Base-by-base conservation (phyloP, 108 stramenopile genomes). In the Nannochloropsis salina region DNA sequence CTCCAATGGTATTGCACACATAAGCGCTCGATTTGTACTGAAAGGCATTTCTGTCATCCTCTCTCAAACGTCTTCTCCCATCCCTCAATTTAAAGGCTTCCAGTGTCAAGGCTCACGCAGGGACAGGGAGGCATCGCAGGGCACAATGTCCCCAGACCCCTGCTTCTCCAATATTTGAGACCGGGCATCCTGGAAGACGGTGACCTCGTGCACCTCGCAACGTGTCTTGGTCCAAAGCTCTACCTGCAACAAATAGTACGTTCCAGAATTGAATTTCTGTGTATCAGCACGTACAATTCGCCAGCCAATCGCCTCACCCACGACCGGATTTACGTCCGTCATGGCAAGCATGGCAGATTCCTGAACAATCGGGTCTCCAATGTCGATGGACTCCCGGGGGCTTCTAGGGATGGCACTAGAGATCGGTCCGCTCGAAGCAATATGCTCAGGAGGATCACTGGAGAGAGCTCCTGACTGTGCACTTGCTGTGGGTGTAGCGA, bases 301-400 rank as follows among this genome's bases (percentile, higher is more conserved):
- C 61, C 61, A 74, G n/a, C 61, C 61, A 3, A 74, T 74, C 61
- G 61, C 61, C 61, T 74, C n/a, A n/a, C 61, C 61, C n/a, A n/a
- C 61, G 20, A 74, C 61, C 61, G 61, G 61, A n/a, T 74, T 74
- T n/a, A 74, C 61, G 61, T 6, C 61, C 61, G n/a, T n/a, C 61
- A 74, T 74, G 15, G 8, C 4, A n/a, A 74, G 61, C 8, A n/a
- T n/a, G 6, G 61, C 61, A n/a, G 61, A 15, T 74, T 74, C n/a
- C 61, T n/a, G 6, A 15, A 74, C 61, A 4, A 74, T 74, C 20
- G 2, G 4, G 8, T 74, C 61, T n/a, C n/a, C n/a, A n/a, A 8
- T 74, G 15, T 74, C 61, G 61, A 74, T n/a, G 20, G 61, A n/a
- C 6, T 74, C 20, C 61, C 61, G 61, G n/a, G 61, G 61, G 3